Evolutionary conservation across 257 asterid species (phyloP).

Genomic region (Nicotiana tabacum): DNA sequence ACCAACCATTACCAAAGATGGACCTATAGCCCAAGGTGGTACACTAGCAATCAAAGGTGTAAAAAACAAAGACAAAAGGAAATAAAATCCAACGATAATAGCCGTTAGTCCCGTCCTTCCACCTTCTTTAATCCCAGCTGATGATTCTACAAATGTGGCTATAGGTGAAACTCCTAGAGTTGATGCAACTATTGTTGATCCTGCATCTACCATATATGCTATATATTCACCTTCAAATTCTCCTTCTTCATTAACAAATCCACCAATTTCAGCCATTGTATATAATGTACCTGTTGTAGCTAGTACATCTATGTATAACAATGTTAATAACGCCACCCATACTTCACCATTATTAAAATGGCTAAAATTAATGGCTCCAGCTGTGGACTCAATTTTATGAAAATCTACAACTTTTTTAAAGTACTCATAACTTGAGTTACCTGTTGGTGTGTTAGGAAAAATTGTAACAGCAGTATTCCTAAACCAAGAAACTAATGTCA

Average conservation of each 20-base stretch:
- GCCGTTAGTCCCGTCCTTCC: conserved; percentile 79
- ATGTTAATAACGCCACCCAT: conserved; percentile 58
- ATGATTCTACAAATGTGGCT: conserved; percentile 63
- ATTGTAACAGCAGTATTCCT: conserved; percentile 58
- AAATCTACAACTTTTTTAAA: conserved; percentile 56
- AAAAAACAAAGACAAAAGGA: conserved; percentile 45
- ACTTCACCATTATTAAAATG: conserved; percentile 51
- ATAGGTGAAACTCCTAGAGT: conserved; percentile 65
- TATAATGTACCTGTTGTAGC: conserved; percentile 72
- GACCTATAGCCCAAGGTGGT: conserved; percentile 87
- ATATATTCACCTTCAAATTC: conserved; percentile 62
- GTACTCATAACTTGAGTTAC: conserved; percentile 48
- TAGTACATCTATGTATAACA: conserved; percentile 60
- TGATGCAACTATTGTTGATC: conserved; percentile 63
- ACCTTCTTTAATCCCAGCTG: conserved; percentile 73
- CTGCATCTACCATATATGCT: conserved; percentile 83
- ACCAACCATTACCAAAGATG: conserved; percentile 77
- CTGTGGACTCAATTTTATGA: conserved; percentile 53
- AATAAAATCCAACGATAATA: conserved; percentile 50
- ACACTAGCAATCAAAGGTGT: conserved; percentile 59
- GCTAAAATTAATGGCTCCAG: conserved; percentile 48
- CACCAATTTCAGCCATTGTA: conserved; percentile 66
- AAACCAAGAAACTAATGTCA: conserved; percentile 63
- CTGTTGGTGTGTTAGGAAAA: conserved; percentile 53
- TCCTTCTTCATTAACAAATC: conserved; percentile 45